Conservation (phyloP, 1,284 basidiomycete species). For the Kalmanozyma brasiliensis region DNA sequence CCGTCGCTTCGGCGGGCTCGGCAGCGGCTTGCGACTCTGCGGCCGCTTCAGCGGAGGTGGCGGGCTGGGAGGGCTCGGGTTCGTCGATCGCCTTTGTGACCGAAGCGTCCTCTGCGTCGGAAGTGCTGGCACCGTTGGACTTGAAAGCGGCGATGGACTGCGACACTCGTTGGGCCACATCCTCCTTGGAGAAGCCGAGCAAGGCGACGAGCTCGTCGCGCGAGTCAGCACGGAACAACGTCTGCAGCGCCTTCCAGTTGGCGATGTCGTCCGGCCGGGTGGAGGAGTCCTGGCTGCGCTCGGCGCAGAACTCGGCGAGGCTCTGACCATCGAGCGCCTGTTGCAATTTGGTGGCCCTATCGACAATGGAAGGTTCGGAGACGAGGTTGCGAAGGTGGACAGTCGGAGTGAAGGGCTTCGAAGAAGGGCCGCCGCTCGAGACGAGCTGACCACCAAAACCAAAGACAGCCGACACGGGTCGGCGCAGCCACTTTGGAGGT, state of each 20-base stretch:
- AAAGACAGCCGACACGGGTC: slow-evolving; percentile 84
- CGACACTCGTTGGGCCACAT: slow-evolving; percentile 81
- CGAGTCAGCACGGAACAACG: slow-evolving; percentile 88
- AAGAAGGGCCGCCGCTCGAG: slow-evolving; percentile 69
- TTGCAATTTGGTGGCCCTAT: slow-evolving; percentile 80
- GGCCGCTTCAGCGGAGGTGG: slow-evolving; percentile 70
- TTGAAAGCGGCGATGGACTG: slow-evolving; percentile 80
- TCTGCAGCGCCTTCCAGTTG: slow-evolving; percentile 86
- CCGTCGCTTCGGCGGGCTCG: slow-evolving; percentile 60
- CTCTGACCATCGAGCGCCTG: slow-evolving; percentile 74
- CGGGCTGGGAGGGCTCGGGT: slow-evolving; percentile 41
- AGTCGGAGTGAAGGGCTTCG: slow-evolving; percentile 67
- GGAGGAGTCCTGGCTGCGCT: slow-evolving; percentile 54
- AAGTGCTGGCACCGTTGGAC: slow-evolving; percentile 57
- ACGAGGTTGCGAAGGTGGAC: slow-evolving; percentile 69
- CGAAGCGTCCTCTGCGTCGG: slow-evolving; percentile 52
- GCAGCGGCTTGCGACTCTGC: slow-evolving; percentile 71
- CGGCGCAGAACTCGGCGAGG: slow-evolving; percentile 62
- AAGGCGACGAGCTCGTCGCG: slow-evolving; percentile 89
- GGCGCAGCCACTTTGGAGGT: slow-evolving; percentile 93
- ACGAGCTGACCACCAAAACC: slow-evolving; percentile 91
- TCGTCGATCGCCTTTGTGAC: slow-evolving; percentile 58
- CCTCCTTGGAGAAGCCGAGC: slow-evolving; percentile 90
- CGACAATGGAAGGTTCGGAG: slow-evolving; percentile 81
- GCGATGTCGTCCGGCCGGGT: slow-evolving; percentile 70